phyloP scores from a whole-genome alignment of 2,329 filamentous ascomycete species.

The Stagonosporopsis chrysanthemi region DNA sequence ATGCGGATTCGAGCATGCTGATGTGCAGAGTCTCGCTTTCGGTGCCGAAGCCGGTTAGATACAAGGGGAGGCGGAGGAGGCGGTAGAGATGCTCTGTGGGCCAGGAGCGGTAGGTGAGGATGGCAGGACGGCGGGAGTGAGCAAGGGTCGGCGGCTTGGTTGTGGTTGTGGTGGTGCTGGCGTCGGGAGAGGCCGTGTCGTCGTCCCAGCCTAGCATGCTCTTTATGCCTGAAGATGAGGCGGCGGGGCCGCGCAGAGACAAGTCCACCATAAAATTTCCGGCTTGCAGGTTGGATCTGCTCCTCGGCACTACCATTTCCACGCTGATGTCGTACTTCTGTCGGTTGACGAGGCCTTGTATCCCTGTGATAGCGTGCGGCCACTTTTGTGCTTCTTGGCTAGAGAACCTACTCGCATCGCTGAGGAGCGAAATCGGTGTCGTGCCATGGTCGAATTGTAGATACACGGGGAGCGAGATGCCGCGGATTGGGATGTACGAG shows the following conservation, averaged over 20 bases:
- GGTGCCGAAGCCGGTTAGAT: constrained; percentile 69
- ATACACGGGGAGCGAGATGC: constrained; percentile 68
- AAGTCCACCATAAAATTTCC: constrained; percentile 97
- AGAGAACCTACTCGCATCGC: constrained; percentile 4
- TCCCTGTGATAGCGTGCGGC: constrained; percentile 61
- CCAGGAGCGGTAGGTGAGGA: constrained; percentile 78
- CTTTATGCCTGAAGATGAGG: constrained; percentile 14
- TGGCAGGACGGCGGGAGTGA: constrained; percentile 72
- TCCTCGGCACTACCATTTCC: constrained; percentile 77
- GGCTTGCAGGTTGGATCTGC: constrained; percentile 73
- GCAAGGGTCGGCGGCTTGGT: constrained; percentile 45
- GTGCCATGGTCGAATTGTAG: constrained; percentile 65
- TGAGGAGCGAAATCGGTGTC: constrained; percentile 1
- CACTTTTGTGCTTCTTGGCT: constrained; percentile 25
- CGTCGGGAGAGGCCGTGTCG: background rate
- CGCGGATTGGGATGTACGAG: constrained; percentile 71
- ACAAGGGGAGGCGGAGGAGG: constrained; percentile 64
- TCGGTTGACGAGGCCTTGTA: constrained; percentile 59
- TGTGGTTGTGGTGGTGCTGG: background rate
- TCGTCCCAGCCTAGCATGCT: constrained; percentile 42
- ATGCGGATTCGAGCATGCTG: constrained; percentile 74
- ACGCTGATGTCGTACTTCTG: constrained; percentile 88
- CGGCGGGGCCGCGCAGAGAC: constrained; percentile 62
- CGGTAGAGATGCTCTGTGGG: constrained; percentile 40
- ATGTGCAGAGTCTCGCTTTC: constrained; percentile 72